Evolutionary conservation across 805 yeast genomes (phyloP).

Genomic region (Barnettozyma salicaria): DNA sequence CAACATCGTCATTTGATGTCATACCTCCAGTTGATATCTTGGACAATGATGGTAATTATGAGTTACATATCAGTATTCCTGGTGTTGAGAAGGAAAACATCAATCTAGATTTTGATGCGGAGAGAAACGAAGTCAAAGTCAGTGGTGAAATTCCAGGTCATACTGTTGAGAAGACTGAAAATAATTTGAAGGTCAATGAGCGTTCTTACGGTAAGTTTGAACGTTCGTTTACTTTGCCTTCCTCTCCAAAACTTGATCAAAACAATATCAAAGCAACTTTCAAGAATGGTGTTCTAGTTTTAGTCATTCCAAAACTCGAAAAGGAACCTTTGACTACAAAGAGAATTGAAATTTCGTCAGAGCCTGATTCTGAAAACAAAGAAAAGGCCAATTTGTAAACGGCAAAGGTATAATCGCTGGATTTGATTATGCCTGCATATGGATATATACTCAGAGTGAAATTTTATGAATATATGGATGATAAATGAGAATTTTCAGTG

Average conservation of each 20-base stretch:
- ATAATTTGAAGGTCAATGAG: constrained; percentile 29
- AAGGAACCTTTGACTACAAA: constrained; percentile 22
- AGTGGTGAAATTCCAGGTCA: constrained; percentile 38
- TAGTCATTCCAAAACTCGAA: constrained; percentile 36
- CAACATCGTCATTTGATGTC: constrained; percentile 18
- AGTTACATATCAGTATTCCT: constrained; percentile 40
- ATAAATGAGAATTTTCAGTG: constrained; percentile 21
- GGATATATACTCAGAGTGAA: too few species aligned
- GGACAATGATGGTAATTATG: constrained; percentile 37
- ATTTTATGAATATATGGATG: too few species aligned
- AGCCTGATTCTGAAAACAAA: constrained; percentile 17
- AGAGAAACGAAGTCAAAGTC: constrained; percentile 36
- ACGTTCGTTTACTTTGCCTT: constrained; percentile 38
- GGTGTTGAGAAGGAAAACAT: constrained; percentile 42
- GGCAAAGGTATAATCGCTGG: constrained; percentile 6
- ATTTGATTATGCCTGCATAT: constrained; percentile 13
- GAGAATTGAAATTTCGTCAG: constrained; percentile 27
- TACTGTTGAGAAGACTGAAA: constrained; percentile 21
- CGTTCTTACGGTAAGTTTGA: constrained; percentile 36
- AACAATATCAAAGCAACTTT: constrained; percentile 41
- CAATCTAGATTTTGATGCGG: constrained; percentile 41
- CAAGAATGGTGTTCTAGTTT: constrained; percentile 38
- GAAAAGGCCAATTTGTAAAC: background rate
- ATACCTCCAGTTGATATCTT: constrained; percentile 42
- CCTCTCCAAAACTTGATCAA: constrained; percentile 33